Percentiles rank a stretch among this genome's conserved stretches.
Conservation (phyloP, 2,329 filamentous ascomycete species). For the Penicillium janthinellum region DNA sequence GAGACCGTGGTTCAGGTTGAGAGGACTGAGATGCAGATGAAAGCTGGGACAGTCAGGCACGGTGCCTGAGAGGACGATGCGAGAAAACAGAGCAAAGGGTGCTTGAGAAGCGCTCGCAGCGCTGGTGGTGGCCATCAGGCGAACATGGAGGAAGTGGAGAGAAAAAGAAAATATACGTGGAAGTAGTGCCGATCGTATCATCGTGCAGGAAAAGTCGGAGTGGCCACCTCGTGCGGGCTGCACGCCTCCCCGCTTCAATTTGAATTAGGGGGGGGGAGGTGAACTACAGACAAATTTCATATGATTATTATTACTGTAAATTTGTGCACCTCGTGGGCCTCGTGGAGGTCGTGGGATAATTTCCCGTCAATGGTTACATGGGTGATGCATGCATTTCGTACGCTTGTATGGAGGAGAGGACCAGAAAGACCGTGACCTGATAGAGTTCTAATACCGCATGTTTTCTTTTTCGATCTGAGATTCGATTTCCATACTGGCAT, state of each 20-base stretch:
- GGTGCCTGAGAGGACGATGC: not conserved
- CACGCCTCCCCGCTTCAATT: not conserved
- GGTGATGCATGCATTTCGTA: not conserved
- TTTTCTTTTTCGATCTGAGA: not conserved
- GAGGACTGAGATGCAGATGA: not conserved
- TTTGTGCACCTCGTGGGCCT: not conserved
- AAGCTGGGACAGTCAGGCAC: not conserved
- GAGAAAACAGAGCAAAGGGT: not conserved
- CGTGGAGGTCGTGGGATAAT: not conserved
- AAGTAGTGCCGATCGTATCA: not conserved
- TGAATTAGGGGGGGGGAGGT: not conserved
- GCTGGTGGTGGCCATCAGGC: too few relatives aligned
- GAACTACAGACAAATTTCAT: not conserved
- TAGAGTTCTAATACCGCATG: not conserved
- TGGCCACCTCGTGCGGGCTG: conserved; percentile 2
- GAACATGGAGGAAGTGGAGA: not conserved
- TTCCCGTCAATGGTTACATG: not conserved
- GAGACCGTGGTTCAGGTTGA: conserved; percentile 13
- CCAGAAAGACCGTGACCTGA: not conserved
- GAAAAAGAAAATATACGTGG: not conserved
- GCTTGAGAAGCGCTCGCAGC: too few relatives aligned
- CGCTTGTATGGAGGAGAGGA: not conserved
- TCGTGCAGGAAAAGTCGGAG: not conserved
- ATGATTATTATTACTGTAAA: too few relatives aligned
- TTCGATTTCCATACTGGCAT: not conserved